These are phyloP conservation scores for Hordeum vulgare DNA, from an alignment of 176 grass and related monocot species.

Conservation along the genomic window DNA sequence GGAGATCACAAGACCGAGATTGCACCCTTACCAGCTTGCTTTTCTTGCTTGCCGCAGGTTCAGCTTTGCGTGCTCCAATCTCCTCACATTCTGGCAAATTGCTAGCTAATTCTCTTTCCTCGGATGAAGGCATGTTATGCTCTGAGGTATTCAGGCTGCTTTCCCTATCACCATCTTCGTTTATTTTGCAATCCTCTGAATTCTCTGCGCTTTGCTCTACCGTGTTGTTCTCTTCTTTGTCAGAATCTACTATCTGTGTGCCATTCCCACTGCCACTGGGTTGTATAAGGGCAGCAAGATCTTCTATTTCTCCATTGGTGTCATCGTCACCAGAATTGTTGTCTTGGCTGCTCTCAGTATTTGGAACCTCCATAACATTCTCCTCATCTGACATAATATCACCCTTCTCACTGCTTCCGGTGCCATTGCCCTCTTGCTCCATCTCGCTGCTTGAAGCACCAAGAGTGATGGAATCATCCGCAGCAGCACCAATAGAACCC, in stretches of 20 bases:
- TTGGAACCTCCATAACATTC: neutral
- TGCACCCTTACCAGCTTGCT: slow-evolving; percentile 13
- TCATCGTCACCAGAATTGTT: neutral
- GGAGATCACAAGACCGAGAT: slow-evolving; percentile 39
- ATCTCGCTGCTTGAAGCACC: neutral
- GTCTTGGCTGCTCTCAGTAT: neutral
- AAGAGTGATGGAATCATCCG: neutral
- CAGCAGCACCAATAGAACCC: neutral
- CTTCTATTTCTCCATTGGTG: slow-evolving; percentile 4
- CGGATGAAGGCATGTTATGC: neutral
- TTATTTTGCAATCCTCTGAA: neutral
- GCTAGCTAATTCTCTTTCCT: neutral
- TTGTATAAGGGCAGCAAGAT: neutral
- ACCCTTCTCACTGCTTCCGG: neutral
- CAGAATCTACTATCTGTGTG: neutral
- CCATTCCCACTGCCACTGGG: neutral
- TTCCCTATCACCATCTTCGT: neutral
- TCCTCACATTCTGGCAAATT: slow-evolving; percentile 1
- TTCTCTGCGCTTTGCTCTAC: neutral
- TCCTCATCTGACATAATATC: neutral
- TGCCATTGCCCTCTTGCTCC: neutral
- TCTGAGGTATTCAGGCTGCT: neutral
- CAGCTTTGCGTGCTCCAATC: neutral
- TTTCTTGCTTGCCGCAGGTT: slow-evolving; percentile 4
- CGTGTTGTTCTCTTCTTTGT: neutral